A percentile compares a stretch with the other conserved stretches of the same genome.
Conservation (phyloP, 495 filamentous ascomycete genomes). For the Aspergillus bridgeri region DNA sequence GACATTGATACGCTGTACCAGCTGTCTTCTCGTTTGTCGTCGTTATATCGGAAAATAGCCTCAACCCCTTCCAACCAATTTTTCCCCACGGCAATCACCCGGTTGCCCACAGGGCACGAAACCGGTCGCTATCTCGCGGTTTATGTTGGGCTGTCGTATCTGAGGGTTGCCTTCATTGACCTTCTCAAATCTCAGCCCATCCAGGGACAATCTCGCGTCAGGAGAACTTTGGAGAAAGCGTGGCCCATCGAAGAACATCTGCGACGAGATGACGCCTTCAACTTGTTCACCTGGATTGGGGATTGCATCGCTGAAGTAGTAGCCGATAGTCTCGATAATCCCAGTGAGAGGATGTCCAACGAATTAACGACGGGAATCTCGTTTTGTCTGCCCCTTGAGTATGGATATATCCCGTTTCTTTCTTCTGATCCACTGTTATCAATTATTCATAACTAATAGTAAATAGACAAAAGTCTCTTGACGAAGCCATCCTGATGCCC, state of each 20-base stretch:
- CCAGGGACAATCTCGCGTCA: constrained; percentile 36
- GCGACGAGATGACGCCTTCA: constrained; percentile 62
- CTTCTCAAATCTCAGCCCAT: constrained; percentile 44
- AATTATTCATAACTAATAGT: not conserved
- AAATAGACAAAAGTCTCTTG: constrained; percentile 60
- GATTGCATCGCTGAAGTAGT: constrained; percentile 67
- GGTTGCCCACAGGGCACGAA: constrained; percentile 56
- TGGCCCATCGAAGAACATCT: constrained; percentile 73
- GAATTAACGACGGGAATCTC: constrained; percentile 68
- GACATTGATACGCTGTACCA: constrained; percentile 39
- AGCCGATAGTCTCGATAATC: constrained; percentile 34
- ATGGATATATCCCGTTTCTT: constrained; percentile 15
- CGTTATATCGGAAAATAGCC: constrained; percentile 56
- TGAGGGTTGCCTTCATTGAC: constrained; percentile 71
- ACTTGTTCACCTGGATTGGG: constrained; percentile 74
- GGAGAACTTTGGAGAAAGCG: constrained; percentile 58
- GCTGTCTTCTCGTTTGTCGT: constrained; percentile 53
- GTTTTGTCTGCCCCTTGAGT: constrained; percentile 80
- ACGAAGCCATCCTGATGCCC: constrained; percentile 68
- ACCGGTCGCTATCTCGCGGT: constrained; percentile 66
- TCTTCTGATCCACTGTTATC: not conserved
- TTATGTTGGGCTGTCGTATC: constrained; percentile 71
- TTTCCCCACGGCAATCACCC: constrained; percentile 68
- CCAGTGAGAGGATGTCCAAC: constrained; percentile 30
- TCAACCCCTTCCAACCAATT: constrained; percentile 62